phyloP scores from a whole-genome alignment of 345 rosid species.

The Rhizophora mangle region DNA sequence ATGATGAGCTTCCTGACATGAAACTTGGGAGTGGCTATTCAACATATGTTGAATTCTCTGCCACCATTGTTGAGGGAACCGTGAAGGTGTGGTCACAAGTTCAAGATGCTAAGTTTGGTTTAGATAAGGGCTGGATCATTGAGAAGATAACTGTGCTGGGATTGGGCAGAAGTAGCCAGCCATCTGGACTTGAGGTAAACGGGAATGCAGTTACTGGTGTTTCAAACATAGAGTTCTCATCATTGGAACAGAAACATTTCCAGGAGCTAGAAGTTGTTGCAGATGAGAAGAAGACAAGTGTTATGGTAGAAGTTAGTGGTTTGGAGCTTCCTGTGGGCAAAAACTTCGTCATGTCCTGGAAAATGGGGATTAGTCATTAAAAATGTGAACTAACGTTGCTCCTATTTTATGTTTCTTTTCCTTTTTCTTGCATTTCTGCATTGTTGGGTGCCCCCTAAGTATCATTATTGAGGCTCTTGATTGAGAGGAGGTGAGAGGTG shows the following conservation, averaged over 20 bases:
- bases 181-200: conserved; percentile 46
- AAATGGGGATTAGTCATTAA: conserved; percentile 36
- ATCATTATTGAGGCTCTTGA: conserved; percentile 9
- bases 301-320: conserved; percentile 62
- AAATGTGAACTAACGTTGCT: background rate
- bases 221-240: conserved; percentile 33
- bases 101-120: conserved; percentile 65
- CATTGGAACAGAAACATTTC: conserved; percentile 43
- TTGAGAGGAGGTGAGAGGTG: conserved; percentile 46
- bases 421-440: background rate
- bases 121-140: conserved; percentile 68
- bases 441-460: conserved; percentile 10
- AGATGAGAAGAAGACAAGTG: conserved; percentile 34
- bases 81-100: conserved; percentile 86
- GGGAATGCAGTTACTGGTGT: conserved; percentile 28
- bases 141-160: conserved; percentile 71
- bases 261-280: conserved; percentile 30
- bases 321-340: conserved; percentile 63
- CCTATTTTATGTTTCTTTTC: background rate
- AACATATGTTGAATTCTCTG: conserved; percentile 58
- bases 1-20: conserved; percentile 94
- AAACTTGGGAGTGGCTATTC: conserved; percentile 68
- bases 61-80: conserved; percentile 49
- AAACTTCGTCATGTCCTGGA: conserved; percentile 69
- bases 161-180: conserved; percentile 40